Base-by-base conservation (phyloP, 352 stramenopile species). In the Pythium periplocum region DNA sequence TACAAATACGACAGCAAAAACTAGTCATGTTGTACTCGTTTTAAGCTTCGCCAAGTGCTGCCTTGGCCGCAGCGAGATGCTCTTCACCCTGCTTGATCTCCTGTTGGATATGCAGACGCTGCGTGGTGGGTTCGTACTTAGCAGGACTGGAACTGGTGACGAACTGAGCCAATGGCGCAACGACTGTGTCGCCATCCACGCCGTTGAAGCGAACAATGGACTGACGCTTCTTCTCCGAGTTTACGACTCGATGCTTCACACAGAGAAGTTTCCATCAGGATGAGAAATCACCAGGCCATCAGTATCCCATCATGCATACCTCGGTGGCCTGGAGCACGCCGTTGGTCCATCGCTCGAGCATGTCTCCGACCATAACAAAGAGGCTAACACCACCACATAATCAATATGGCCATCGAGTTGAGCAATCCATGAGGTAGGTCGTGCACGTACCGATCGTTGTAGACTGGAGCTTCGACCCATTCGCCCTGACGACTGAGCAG, bases 191-290 rank as follows among this genome's bases (percentile, higher is more conserved):
- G 10, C 80, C 77, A 37, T 90, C 74, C 0, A 82, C 71, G 33
- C 80, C 83, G 48, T 91, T 90, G 66, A 93, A 93, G 8, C 83
- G 80, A 38, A 93, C 79, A 38, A 91, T 91, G 2, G 83, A 91
- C 53, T 91, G 78, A 4, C 83, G 80, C 64, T 88, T 86, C 48
- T 79, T 74, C 36, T 82, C 66, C 11, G 73, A 75, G 64, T 87
- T 90, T 49, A 87, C 74, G 11, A 93, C 80, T 12, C 83, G 83
- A 51, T 93, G 83, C 78, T 92, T 30, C 8, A 38, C 8, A 41
- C 26, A 64, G 32, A 45, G n/a, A n/a, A 48, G 44, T 48, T 33
- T 31, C 11, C 8, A 44, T 38, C 17, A 26, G 17, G 17, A 26
- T 26, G 17, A 26, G 17, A 26, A 26, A 26, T 26, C 17, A 26